Base-by-base conservation (phyloP, 192 early-diverging fungal species). In the Coemansia sp. region DNA sequence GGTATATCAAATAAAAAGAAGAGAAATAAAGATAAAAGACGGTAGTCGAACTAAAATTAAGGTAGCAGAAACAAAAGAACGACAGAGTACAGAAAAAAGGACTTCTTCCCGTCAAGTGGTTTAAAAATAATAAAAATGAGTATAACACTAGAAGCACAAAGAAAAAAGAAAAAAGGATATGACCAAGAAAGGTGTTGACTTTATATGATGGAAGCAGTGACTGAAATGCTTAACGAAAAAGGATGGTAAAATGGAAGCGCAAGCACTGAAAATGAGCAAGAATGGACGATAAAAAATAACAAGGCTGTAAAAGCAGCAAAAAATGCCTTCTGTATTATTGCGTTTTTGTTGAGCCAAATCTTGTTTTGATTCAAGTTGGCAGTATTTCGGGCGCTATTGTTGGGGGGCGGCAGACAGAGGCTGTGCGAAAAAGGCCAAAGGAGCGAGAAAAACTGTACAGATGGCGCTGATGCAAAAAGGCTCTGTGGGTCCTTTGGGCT, bases 211-310 rank as follows among this genome's bases (percentile, higher is more conserved):
- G 22, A 28, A 28, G 22, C 22, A 56, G 20, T n/a, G 20, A 6
- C 33, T 28, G 33, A 22, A 28, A 56, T 28, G 55, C 33, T 33
- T 14, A 8, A 15, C 20, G 28, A 35, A 56, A 35, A 56, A 56
- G 33, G 55, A 22, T 8, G 55, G 33, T 28, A 35, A 35, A 28
- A 56, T 28, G 28, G 22, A 28, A 35, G 2, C 28, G 55, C 20
- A 56, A 22, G 55, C 55, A 28, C 33, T 35, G 28, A 56, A 56
- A 56, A 35, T 28, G 33, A 35, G 55, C 55, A 35, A 56, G 55
- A 48, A 48, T 48, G 45, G 45, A 5, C 45, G 17, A 48, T 3
- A 48, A 48, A 48, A 8, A 48, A 48, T 48, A 48, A 48, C 17
- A 48, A 48, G 45, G 45, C 45, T 48, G 39, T 41, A 41, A 41